A percentile compares a stretch with the other conserved stretches of the same genome.
Conservation (phyloP, 768 basidiomycete species). For the Leccinum longicurvipes region DNA sequence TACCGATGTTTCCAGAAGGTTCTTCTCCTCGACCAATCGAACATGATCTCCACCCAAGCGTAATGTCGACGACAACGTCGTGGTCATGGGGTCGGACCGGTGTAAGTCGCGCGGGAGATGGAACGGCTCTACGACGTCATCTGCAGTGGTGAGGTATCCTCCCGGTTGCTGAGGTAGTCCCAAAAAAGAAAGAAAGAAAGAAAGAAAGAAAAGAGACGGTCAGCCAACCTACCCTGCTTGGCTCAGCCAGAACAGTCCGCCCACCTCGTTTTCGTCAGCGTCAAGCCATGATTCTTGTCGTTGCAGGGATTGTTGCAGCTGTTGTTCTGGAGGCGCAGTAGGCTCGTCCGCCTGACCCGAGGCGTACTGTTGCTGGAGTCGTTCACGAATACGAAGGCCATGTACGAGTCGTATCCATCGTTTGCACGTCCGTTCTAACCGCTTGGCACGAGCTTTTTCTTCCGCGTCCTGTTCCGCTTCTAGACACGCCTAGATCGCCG, state of each 20-base stretch:
- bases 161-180: conserved; percentile 35
- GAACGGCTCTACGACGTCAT: conserved; percentile 71
- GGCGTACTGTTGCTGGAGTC: conserved; percentile 77
- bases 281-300: conserved; percentile 20
- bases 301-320: conserved; percentile 6
- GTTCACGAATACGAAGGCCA: conserved; percentile 81
- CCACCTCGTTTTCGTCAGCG: conserved; percentile 21
- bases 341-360: conserved; percentile 5
- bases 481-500: conserved; percentile 68
- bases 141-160: conserved; percentile 65
- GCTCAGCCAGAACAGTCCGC: not conserved
- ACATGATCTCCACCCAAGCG: not conserved
- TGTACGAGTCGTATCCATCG: conserved; percentile 87
- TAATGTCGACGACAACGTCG: conserved; percentile 6
- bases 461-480: conserved; percentile 75
- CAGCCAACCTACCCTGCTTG: conserved; percentile 6
- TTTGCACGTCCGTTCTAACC: conserved; percentile 76
- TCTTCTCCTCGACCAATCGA: not conserved
- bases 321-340: conserved; percentile 1
- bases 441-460: conserved; percentile 72
- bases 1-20: not conserved
- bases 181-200: not conserved
- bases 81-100: conserved; percentile 9
- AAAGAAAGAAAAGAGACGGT: conserved; percentile 4
- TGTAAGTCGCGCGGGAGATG: conserved; percentile 57